Evolutionary conservation across 2,329 filamentous ascomycete species (phyloP), one percentile per base, ranked within the genome.

Genomic region (Botrytis cinerea): DNA sequence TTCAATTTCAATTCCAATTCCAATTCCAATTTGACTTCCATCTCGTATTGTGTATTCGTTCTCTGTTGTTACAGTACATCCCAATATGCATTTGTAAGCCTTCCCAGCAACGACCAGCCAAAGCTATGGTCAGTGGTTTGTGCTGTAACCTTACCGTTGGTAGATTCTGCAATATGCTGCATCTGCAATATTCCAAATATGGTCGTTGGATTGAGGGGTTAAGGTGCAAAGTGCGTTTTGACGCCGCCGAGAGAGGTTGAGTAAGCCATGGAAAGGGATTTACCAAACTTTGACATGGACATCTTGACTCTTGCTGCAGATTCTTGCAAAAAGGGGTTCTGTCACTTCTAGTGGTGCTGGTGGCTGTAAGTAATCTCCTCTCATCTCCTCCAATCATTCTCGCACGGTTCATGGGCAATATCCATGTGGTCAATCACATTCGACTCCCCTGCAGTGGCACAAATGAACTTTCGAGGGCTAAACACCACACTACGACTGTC

Each of bases 91-190:
- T 35, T 60, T 35, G 57, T 28, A 28, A 45, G 61, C 61, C 43
- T 6, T 63, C 25, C 48, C 16, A 25, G 25, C 48, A 54, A n/a
- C 14, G 48, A n/a, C 48, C 25, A n/a, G 14, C 48, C 38, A 54
- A 54, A n/a, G 48, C 48, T 54, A 54, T 54, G 61, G 61, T n/a
- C 61, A n/a, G 43, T 63, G 38, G 61, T 45, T 63, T 63, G 60
- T 28, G 14, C 61, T 45, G 61, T 12, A 7, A 43, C 7, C 6
- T n/a, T 4, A 35, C 12, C 14, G 35, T n/a, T 62, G 60, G 16
- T 38, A 28, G 61, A 28, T 28, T 28, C 25, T 63, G 38, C 61
- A 63, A 63, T 20, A 28, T 63, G 14, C 60, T 18, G 60, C n/a
- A 62, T 62, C 25, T 45, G 61, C 38, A 63, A 63, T 20, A 20